A percentile compares a stretch with the other conserved stretches of the same genome.
Conservation (phyloP, 2,329 filamentous ascomycete species). For the Xylariomycetidae sp. region DNA sequence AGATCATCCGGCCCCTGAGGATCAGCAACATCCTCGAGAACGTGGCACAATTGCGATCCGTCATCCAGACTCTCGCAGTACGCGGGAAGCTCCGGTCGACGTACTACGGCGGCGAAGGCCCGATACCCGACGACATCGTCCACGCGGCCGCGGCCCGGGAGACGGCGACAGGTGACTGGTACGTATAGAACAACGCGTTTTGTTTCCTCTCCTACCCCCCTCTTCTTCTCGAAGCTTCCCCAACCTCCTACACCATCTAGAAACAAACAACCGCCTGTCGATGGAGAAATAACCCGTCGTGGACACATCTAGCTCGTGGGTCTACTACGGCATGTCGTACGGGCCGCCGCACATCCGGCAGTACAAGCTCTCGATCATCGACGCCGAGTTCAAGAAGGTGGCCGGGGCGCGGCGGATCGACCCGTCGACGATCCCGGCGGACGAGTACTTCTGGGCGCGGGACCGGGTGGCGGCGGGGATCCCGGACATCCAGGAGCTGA, state of each 20-base stretch:
- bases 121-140: conserved; percentile 29
- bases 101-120: conserved; percentile 26
- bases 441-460: conserved; percentile 29
- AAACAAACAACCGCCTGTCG: too few relatives aligned
- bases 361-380: conserved; percentile 29
- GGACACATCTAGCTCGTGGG: too few relatives aligned
- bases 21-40: conserved; percentile 34
- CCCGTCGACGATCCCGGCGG: conserved; percentile 27
- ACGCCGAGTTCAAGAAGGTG: conserved; percentile 27
- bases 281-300: too few relatives aligned
- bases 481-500: conserved; percentile 35
- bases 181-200: too few relatives aligned
- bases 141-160: conserved; percentile 24
- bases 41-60: conserved; percentile 30
- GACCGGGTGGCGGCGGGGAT: conserved; percentile 29
- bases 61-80: conserved; percentile 31
- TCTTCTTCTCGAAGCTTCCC: too few relatives aligned
- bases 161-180: conserved; percentile 28
- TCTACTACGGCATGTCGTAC: conserved; percentile 31
- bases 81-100: conserved; percentile 29
- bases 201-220: too few relatives aligned
- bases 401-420: conserved; percentile 26
- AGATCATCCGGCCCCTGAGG: conserved; percentile 43
- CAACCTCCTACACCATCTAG: too few relatives aligned
- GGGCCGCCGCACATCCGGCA: conserved; percentile 28